A percentile compares a stretch with the other conserved stretches of the same genome.
These are phyloP conservation scores for Xylariaceae sp. DNA, from an alignment of 2,329 filamentous ascomycete species.

Conservation along the genomic window DNA sequence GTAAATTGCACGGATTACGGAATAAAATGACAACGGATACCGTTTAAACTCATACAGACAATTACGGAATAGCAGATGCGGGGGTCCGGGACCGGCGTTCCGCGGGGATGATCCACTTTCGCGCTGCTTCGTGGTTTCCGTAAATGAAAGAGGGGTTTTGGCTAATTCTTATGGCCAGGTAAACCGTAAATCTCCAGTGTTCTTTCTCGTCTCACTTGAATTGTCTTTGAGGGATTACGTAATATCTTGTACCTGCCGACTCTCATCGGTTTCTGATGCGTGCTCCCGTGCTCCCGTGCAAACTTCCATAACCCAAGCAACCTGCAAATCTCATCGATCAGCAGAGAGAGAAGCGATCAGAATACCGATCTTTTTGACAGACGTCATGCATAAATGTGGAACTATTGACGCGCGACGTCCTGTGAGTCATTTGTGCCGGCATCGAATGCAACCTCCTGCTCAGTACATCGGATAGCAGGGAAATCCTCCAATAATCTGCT, in stretches of 20 bases:
- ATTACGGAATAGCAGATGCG: not conserved
- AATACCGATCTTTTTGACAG: not conserved
- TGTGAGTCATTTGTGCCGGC: slow-evolving; percentile 26
- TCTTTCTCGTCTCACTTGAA: not conserved
- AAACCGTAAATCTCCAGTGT: not conserved
- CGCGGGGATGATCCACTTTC: not conserved
- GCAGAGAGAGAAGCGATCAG: slow-evolving; percentile 1
- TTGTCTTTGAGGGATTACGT: not conserved
- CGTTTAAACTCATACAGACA: not conserved
- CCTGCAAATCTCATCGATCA: slow-evolving; percentile 4
- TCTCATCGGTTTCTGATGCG: not conserved
- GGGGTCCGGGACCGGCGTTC: not conserved
- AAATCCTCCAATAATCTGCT: slow-evolving; percentile 11
- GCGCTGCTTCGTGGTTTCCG: too few relatives aligned
- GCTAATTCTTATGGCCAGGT: not conserved
- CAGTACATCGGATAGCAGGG: slow-evolving; percentile 10
- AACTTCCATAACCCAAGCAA: not conserved
- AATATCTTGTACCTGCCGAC: not conserved
- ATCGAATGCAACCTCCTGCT: slow-evolving; percentile 7
- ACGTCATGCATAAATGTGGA: slow-evolving; percentile 25
- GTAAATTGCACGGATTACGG: not conserved
- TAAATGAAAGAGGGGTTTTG: not conserved
- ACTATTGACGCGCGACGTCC: slow-evolving; percentile 21
- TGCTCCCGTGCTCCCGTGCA: not conserved
- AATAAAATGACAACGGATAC: not conserved